A percentile compares a stretch with the other conserved stretches of the same genome.
Evolutionary conservation across 108 stramenopile species (phyloP).

Genomic region (Nitzschia sp.): DNA sequence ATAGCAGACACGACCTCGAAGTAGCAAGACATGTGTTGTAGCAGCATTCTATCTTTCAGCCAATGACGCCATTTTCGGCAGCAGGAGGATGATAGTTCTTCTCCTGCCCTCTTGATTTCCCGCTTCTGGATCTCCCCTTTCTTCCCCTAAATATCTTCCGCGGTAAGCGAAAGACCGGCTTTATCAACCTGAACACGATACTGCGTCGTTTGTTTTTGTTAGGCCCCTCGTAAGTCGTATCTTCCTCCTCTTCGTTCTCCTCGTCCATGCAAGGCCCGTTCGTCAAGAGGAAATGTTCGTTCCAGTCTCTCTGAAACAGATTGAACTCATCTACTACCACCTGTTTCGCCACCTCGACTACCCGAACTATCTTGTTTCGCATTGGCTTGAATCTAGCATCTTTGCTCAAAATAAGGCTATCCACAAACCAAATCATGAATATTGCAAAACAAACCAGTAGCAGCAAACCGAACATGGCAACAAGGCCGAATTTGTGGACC

Average conservation of each 20-base stretch:
- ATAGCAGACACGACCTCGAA: too few species aligned
- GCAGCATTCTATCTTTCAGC: too few species aligned
- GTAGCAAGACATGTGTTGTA: too few species aligned
- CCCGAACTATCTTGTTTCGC: slow-evolving; percentile 25
- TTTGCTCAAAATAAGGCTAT: slow-evolving; percentile 20
- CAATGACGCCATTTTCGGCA: background rate
- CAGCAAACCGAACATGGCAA: slow-evolving; percentile 16
- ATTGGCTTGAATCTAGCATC: slow-evolving; percentile 25
- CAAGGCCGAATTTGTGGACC: slow-evolving; percentile 24
- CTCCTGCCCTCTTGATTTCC: too few species aligned
- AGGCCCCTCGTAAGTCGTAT: background rate
- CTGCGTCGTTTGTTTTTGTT: slow-evolving; percentile 19
- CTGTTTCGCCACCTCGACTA: slow-evolving; percentile 13
- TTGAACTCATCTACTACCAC: slow-evolving; percentile 24
- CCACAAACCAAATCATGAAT: slow-evolving; percentile 28
- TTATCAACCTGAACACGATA: slow-evolving; percentile 26
- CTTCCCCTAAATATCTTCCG: slow-evolving; percentile 11
- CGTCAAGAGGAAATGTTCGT: slow-evolving; percentile 27
- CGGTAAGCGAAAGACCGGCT: slow-evolving; percentile 22
- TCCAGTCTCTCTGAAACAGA: slow-evolving; percentile 35
- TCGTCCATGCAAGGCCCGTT: slow-evolving; percentile 9
- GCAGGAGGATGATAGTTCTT: slow-evolving; percentile 6
- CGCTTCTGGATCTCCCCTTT: slow-evolving; percentile 1
- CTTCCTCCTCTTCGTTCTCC: background rate
- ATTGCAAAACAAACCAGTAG: slow-evolving; percentile 16